Percentiles rank a stretch among this genome's conserved stretches.
These are phyloP conservation scores for Cutaneotrichosporon sp. DNA, from an alignment of 1,284 basidiomycete genomes.

Conservation along the genomic window DNA sequence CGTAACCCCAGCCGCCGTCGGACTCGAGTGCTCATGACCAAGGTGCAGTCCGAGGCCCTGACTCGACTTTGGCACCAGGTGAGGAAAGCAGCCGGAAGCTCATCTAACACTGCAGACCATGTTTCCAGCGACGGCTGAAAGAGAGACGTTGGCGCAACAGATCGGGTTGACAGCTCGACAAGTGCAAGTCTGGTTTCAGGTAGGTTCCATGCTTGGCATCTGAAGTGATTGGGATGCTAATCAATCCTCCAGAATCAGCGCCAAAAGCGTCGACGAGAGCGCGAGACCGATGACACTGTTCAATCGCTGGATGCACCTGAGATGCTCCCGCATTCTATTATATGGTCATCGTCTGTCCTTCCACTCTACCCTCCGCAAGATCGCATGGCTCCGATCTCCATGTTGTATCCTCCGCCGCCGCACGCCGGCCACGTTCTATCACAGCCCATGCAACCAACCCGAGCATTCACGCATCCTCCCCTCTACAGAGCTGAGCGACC, in stretches of 20 bases:
- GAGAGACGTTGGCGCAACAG: conserved; percentile 39
- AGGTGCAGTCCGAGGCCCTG: conserved; percentile 25
- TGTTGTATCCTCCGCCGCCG: not conserved
- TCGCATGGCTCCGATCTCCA: not conserved
- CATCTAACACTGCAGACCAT: conserved; percentile 34
- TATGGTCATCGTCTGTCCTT: not conserved
- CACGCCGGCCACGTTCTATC: not conserved
- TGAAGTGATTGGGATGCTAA: not conserved
- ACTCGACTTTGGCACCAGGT: conserved; percentile 29
- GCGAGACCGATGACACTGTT: conserved; percentile 19
- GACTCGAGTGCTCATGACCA: conserved; percentile 37
- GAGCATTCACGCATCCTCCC: not conserved
- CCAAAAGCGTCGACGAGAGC: conserved; percentile 42
- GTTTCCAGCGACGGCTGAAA: conserved; percentile 40
- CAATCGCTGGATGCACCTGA: not conserved
- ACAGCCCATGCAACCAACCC: not conserved
- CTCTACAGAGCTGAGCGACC: not conserved
- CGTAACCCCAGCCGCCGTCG: conserved; percentile 19
- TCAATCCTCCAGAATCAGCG: conserved; percentile 43
- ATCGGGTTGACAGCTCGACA: conserved; percentile 47
- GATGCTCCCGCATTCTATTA: not conserved
- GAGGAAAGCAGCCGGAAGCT: conserved; percentile 4
- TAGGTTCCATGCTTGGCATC: conserved; percentile 22
- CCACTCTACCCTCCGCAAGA: not conserved
- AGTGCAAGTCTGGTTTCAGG: conserved; percentile 54